Base-by-base conservation (phyloP, 495 filamentous ascomycete genomes). In the Hyaloscypha bicolor region DNA sequence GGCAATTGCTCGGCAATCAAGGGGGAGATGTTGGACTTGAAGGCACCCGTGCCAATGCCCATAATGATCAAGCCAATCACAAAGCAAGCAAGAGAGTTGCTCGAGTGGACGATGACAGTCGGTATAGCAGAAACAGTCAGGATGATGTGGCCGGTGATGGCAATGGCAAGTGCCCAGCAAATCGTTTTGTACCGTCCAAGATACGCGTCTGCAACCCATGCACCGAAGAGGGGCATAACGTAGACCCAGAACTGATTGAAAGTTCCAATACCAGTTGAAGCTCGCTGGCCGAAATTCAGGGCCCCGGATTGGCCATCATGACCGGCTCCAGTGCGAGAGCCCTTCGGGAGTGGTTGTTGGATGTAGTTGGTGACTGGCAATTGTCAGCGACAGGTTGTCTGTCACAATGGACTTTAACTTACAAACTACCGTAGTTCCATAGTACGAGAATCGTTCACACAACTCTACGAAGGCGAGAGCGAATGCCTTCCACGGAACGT, bases 181-280 rank as follows among this genome's bases (percentile, higher is more conserved):
- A 93, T 91, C 29, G 90, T 92, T 72, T 83, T 87, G 77, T 88
- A 90, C 65, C 90, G 87, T 55, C 91, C 91, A 76, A 85, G 85
- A 70, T 86, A 88, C 55, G 84, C 80, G 77, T 95, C 92, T 59
- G 92, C 91, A 45, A 94, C 69, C 66, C 85, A 91, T 66, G 89
- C 90, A 76, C 88, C 88, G 64, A 59, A 73, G 66, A 60, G 69
- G 12, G 92, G 92, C 75, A 86, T 89, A 33, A 87, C 68, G 70
- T 93, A 93, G 22, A 85, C 82, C 91, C 89, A 93, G 79, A 93
- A 93, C 25, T 81, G 75, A 74, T 91, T 92, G 81, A 93, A 91
- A 67, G 82, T 83, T 14, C 86, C 88, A 61, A 93, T 68, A 55
- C 83, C 85, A 22, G 86, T 88, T 0, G 89, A 87, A 30, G 85